These are phyloP conservation scores for Cladosporium austrohemisphaericum DNA, from an alignment of 2,329 filamentous ascomycete species.

Conservation along the genomic window DNA sequence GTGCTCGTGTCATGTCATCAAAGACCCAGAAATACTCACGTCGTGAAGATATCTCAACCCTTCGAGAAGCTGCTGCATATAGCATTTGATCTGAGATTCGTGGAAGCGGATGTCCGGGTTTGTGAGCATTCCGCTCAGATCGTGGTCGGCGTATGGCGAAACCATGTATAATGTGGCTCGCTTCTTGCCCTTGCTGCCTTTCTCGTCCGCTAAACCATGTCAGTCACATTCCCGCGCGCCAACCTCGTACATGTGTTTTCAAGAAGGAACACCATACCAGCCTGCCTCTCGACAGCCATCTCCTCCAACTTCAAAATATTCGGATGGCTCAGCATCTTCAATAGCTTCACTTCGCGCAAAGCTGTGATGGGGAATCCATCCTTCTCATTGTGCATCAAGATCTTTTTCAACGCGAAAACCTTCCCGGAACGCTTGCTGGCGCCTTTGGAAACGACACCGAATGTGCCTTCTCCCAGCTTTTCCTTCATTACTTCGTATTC, in stretches of 20 bases:
- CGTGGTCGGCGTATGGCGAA: constrained; percentile 97
- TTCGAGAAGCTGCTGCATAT: constrained; percentile 88
- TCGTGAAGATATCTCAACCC: constrained; percentile 88
- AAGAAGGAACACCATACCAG: constrained; percentile 59
- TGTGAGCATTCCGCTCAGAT: constrained; percentile 92
- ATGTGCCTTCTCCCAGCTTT: constrained; percentile 92
- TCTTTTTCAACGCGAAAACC: constrained; percentile 91
- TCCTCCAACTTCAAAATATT: constrained; percentile 87
- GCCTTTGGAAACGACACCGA: constrained; percentile 93
- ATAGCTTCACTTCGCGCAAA: constrained; percentile 91
- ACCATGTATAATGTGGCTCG: constrained; percentile 96
- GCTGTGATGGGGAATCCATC: constrained; percentile 99
- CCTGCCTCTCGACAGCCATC: constrained; percentile 91
- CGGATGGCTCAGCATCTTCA: constrained; percentile 88
- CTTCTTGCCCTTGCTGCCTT: constrained; percentile 43
- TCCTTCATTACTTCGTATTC: constrained; percentile 71
- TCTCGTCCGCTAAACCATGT: constrained; percentile 25
- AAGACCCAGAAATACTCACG: constrained; percentile 36
- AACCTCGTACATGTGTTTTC: background rate
- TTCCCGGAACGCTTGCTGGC: constrained; percentile 69
- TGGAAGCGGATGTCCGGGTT: constrained; percentile 87
- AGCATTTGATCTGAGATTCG: constrained; percentile 93
- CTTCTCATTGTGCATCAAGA: constrained; percentile 98
- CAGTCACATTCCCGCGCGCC: background rate
- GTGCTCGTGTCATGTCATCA: background rate